Evolutionary conservation across 352 stramenopile species (phyloP), one percentile per base, ranked within the genome.

Genomic region (Phytopythium helicoides): DNA sequence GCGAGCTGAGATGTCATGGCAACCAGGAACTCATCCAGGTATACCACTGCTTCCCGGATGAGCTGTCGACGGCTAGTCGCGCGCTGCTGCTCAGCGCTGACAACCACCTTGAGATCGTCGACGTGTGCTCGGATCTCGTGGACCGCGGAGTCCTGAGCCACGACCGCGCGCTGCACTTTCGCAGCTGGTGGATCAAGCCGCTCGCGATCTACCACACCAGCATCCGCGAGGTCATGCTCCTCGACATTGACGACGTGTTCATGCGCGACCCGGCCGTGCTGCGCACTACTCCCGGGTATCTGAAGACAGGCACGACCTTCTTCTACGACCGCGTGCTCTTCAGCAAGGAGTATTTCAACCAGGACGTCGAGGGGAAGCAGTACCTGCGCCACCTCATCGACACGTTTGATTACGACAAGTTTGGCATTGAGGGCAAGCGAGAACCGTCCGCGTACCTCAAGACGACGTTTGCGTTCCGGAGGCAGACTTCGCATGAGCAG

Each of bases 241-340:
- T 87, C 28, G 76, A 87, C 34, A 55, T 76, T 1, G 76, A 84
- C 45, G 71, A 72, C 18, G 66, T 87, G 34, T 63, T 77, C n/a
- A 54, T 84, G 48, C 52, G 47, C 3, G 62, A 87, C 42, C 74
- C 77, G 3, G 63, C 72, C 0, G 54, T 72, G 19, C 36, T 88
- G 14, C 72, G 76, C 8, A 51, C 48, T 0, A 70, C 72, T 0
- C 51, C 60, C 0, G 76, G 73, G 6, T 87, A 87, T 38, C 45
- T 52, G 15, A 39, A 56, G 21, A 81, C 66, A 1, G 73, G 76
- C 16, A 82, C 76, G 15, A 80, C 62, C 15, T 87, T 87, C 58
- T 87, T 88, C 68, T 82, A 82, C 51, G 76, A 87, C 46, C 76
- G 76, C n/a, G 71, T 87, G 14, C 64, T 85, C 25, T 63, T 65